Evolutionary conservation across 2,329 filamentous ascomycete genomes (phyloP).

Genomic region (Penicillium janthinellum): DNA sequence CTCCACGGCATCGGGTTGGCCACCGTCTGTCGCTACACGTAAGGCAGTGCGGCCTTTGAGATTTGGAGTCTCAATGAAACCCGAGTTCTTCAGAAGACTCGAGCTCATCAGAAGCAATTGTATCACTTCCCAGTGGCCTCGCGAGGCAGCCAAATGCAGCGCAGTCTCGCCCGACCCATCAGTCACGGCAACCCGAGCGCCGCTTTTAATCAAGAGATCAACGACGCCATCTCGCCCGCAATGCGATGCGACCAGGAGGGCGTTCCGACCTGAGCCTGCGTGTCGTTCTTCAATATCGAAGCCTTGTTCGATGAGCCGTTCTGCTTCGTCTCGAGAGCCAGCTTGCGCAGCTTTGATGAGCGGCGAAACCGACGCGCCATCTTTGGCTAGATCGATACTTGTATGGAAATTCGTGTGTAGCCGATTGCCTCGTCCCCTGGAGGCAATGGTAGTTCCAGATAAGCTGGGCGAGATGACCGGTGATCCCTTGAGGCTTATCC

Average conservation of each 20-base stretch:
- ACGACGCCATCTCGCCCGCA: conserved; percentile 42
- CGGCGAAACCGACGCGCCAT: conserved; percentile 33
- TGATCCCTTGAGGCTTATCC: conserved; percentile 4
- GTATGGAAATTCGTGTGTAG: conserved; percentile 31
- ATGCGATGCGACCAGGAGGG: conserved; percentile 43
- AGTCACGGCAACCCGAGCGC: conserved; percentile 32
- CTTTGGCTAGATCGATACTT: conserved; percentile 41
- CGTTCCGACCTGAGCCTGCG: conserved; percentile 36
- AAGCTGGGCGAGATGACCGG: conserved; percentile 2
- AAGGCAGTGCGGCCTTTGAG: conserved; percentile 38
- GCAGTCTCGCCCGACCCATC: conserved; percentile 36
- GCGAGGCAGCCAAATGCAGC: conserved; percentile 37
- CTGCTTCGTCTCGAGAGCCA: conserved; percentile 37
- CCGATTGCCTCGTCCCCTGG: conserved; percentile 13
- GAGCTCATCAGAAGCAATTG: conserved; percentile 32
- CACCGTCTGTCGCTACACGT: conserved; percentile 38
- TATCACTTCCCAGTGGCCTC: conserved; percentile 35
- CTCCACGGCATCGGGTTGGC: conserved; percentile 36
- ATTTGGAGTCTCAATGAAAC: conserved; percentile 35
- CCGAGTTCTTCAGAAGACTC: conserved; percentile 24
- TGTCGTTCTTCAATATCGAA: conserved; percentile 36
- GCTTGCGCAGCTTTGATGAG: conserved; percentile 42
- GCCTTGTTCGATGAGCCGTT: conserved; percentile 35
- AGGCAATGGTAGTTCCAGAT: not conserved
- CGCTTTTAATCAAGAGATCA: conserved; percentile 34